Base-by-base conservation (phyloP, 306 rosid genomes). In the Arachis hypogaea region DNA sequence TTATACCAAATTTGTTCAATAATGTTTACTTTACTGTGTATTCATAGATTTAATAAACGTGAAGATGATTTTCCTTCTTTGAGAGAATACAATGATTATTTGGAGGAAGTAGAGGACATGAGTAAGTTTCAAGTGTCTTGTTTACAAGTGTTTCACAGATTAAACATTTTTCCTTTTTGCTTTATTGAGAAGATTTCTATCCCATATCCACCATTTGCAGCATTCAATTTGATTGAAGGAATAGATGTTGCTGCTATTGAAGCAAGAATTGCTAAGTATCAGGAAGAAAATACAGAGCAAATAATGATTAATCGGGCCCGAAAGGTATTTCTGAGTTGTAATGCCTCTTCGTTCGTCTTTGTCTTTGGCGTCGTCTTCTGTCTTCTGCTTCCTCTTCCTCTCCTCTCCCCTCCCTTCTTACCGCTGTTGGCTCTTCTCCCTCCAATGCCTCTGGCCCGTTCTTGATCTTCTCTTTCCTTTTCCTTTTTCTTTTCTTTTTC, bases 91-190 rank as follows among this genome's bases (percentile, higher is more conserved):
- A 93, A 88, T 78, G 96, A 93, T 81, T 93, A 89, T 74, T 77
- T 89, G 90, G 98, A 93, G 84, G 98, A 93, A 86, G 98, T 91
- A 66, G 98, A 93, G 72, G 92, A 91, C 77, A 89, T 86, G 96
- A 86, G 97, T 88, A 86, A 72, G 98, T 78, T 65, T 69, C 71
- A 44, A 11, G 47, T 40, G 6, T 49, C 46, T 5, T 7, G 11
- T 36, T 76, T 44, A 7, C 61, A 68, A n/a, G 14, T 73, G 51
- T 68, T 76, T 57, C 30, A 7, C 43, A 11, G 61, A 22, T 14
- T 73, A 4, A 5, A 62, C 46, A 33, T 33, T 33, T 33, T 33
- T 4, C 38, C 38, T 33, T 76, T 51, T 58, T 45, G 49, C 73
- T 83, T 63, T 73, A 14, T 55, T 75, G 66, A 68, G 33, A 38